Evolutionary conservation across 768 basidiomycete species (phyloP).

Genomic region (Kwoniella heveanensis): DNA sequence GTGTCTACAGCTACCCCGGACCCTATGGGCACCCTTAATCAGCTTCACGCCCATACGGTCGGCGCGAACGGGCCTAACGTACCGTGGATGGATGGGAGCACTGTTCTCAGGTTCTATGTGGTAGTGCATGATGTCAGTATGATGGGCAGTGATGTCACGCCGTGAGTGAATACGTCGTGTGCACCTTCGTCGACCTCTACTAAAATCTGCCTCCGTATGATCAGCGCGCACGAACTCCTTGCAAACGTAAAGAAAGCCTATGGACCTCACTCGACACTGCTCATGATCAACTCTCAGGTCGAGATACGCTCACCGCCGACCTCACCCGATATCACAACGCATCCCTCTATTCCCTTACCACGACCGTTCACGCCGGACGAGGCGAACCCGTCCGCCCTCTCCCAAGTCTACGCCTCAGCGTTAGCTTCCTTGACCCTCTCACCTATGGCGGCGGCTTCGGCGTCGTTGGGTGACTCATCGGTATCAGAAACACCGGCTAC

Average conservation of each 20-base stretch:
- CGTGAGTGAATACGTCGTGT: conserved; percentile 24
- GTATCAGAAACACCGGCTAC: conserved; percentile 19
- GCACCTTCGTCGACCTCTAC: background rate
- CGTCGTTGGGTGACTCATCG: conserved; percentile 18
- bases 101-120: conserved; percentile 49
- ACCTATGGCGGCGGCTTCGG: conserved; percentile 33
- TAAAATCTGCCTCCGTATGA: background rate
- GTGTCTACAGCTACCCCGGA: conserved; percentile 49
- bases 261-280: conserved; percentile 54
- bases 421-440: conserved; percentile 46
- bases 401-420: conserved; percentile 49
- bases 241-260: conserved; percentile 51
- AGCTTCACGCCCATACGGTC: conserved; percentile 34
- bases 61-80: conserved; percentile 25
- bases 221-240: conserved; percentile 48
- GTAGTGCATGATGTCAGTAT: conserved; percentile 52
- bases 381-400: conserved; percentile 37
- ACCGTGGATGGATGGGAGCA: conserved; percentile 50
- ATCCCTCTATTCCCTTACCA: conserved; percentile 43
- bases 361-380: conserved; percentile 42
- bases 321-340: conserved; percentile 40
- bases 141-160: conserved; percentile 39
- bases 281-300: conserved; percentile 51
- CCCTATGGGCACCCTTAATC: conserved; percentile 45
- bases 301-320: conserved; percentile 21